Evolutionary conservation across 441 rosid species (phyloP).

Genomic region (Theobroma grandiflorum): DNA sequence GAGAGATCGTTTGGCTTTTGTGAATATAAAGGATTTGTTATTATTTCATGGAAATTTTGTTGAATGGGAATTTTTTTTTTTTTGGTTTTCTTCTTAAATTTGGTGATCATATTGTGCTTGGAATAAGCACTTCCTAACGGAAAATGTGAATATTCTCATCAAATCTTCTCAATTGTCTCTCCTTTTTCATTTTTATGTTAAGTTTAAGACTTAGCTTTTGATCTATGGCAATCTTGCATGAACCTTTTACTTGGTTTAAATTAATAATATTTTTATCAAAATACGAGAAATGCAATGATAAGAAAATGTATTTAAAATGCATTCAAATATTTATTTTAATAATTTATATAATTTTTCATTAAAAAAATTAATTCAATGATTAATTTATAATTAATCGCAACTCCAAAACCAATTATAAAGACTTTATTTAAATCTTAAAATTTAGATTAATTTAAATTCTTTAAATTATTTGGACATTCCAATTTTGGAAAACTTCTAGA

Average conservation of each 20-base stretch:
- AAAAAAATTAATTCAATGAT: no score
- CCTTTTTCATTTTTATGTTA: neutral
- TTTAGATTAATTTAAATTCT: no score
- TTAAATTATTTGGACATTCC: neutral
- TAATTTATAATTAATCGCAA: no score
- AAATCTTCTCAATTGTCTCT: no score
- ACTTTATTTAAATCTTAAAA: no score
- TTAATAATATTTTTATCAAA: no score
- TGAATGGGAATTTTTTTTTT: neutral
- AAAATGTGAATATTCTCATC: neutral
- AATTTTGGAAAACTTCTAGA: neutral
- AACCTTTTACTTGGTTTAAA: neutral
- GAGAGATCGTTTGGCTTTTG: constrained; percentile 18
- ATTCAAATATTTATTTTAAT: no score
- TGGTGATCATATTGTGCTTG: neutral
- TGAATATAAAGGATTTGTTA: constrained; percentile 25
- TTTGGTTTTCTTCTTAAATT: neutral
- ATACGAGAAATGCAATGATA: no score
- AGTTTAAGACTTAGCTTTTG: neutral
- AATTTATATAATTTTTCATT: no score
- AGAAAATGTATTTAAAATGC: no score
- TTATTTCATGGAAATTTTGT: constrained; percentile 20
- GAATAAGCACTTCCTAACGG: neutral
- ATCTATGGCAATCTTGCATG: neutral
- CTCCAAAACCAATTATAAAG: no score